A percentile compares a stretch with the other conserved stretches of the same genome.
Conservation (phyloP, 306 rosid species). For the Acmispon strigosus region DNA sequence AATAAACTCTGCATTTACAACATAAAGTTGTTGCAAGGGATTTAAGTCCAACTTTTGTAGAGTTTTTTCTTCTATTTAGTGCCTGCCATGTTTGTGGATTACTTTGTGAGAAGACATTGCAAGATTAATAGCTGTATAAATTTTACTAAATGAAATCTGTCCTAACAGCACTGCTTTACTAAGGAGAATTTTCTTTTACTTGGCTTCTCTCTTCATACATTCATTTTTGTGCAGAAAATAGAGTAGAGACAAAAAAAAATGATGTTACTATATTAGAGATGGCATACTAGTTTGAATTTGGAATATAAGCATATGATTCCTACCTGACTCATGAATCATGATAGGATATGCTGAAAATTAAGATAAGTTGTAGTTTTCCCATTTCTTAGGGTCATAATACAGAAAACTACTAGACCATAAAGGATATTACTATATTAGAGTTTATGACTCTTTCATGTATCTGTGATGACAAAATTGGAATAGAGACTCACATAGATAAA, state of each 20-base stretch:
- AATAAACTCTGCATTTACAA: slow-evolving; percentile 7
- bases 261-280: not conserved
- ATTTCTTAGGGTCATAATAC: too few species aligned
- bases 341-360: too few species aligned
- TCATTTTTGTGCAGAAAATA: not conserved
- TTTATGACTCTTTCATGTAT: too few species aligned
- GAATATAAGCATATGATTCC: too few species aligned
- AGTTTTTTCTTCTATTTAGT: slow-evolving; percentile 3
- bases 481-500: too few species aligned
- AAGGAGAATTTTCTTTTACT: not conserved
- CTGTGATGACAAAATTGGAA: too few species aligned
- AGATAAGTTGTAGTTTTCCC: too few species aligned
- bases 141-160: not conserved
- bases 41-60: slow-evolving; percentile 21
- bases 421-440: too few species aligned
- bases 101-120: slow-evolving; percentile 16
- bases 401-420: too few species aligned
- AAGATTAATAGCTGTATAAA: slow-evolving; percentile 10
- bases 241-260: not conserved
- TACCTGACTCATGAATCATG: too few species aligned
- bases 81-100: slow-evolving; percentile 12
- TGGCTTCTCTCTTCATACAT: not conserved
- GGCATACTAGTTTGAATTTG: too few species aligned
- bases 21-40: slow-evolving; percentile 14
- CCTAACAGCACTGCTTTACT: not conserved